Evolutionary conservation across 1,284 basidiomycete genomes (phyloP).

Genomic region (Coriolopsis trogii): DNA sequence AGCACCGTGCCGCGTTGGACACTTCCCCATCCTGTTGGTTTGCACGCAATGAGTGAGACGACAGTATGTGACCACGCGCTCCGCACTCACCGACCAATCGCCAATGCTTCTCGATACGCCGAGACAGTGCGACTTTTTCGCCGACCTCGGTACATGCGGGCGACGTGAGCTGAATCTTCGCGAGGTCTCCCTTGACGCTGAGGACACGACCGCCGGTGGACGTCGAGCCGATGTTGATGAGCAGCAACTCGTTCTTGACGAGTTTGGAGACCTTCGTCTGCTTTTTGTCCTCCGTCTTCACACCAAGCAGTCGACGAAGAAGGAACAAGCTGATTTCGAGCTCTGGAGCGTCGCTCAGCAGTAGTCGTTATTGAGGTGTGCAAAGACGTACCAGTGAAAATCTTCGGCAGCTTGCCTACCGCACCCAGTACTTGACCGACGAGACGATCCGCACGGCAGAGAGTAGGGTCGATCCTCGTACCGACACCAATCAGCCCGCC

Average conservation of each 20-base stretch:
- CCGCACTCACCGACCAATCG: conserved; percentile 72
- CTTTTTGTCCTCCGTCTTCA: conserved; percentile 98
- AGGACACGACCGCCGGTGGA: conserved; percentile 93
- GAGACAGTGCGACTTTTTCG: conserved; percentile 92
- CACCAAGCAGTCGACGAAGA: conserved; percentile 93
- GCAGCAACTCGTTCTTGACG: conserved; percentile 89
- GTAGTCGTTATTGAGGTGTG: background rate
- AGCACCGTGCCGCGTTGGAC: conserved; percentile 59
- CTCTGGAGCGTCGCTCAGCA: conserved; percentile 45
- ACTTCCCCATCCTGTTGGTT: conserved; percentile 53
- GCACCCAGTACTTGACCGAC: conserved; percentile 96
- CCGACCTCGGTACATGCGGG: conserved; percentile 94
- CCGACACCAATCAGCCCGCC: conserved; percentile 98
- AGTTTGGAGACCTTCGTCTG: conserved; percentile 96
- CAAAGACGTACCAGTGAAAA: conserved; percentile 78
- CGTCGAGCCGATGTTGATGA: conserved; percentile 94
- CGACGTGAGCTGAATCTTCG: conserved; percentile 89
- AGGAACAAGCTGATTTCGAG: conserved; percentile 93
- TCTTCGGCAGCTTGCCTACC: conserved; percentile 91
- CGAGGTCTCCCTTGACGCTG: conserved; percentile 89
- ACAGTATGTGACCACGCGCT: background rate
- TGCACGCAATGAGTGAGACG: background rate
- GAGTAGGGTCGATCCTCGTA: conserved; percentile 93
- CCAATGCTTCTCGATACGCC: conserved; percentile 98
- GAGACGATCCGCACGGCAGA: conserved; percentile 95